A percentile compares a stretch with the other conserved stretches of the same genome.
phyloP scores from a whole-genome alignment of 2,329 filamentous ascomycete species.

The Fusarium sp. region DNA sequence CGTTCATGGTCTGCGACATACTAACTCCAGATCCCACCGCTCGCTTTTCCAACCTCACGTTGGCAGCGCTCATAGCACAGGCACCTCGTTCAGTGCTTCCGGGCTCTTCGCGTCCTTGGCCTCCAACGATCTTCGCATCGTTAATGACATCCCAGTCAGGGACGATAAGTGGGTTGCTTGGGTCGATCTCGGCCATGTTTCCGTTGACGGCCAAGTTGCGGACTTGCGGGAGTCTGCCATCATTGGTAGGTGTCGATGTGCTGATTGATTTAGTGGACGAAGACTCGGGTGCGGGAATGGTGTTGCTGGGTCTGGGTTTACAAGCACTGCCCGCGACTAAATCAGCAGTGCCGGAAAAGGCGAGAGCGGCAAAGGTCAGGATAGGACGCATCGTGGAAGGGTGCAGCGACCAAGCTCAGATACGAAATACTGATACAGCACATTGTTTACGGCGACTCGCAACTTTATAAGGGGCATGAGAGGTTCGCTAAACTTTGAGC shows the following conservation, averaged over 20 bases:
- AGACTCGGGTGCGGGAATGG: background rate
- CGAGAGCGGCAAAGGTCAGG: background rate
- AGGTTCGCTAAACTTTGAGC: no score
- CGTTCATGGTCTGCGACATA: slow-evolving; percentile 3
- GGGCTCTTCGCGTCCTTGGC: slow-evolving; percentile 1
- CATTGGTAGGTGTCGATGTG: background rate
- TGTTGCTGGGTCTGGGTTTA: slow-evolving; percentile 8
- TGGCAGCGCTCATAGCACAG: slow-evolving; percentile 16
- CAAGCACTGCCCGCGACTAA: slow-evolving; percentile 1
- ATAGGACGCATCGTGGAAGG: slow-evolving; percentile 1
- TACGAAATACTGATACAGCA: no score
- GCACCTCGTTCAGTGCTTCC: slow-evolving; percentile 4
- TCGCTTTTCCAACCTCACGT: background rate
- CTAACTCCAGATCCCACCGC: slow-evolving; percentile 7
- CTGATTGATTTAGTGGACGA: background rate
- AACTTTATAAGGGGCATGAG: background rate
- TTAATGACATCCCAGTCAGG: slow-evolving; percentile 6
- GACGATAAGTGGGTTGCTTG: background rate
- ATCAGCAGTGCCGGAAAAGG: background rate
- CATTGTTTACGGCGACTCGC: background rate
- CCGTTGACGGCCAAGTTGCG: slow-evolving; percentile 9
- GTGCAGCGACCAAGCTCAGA: background rate
- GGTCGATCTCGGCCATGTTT: slow-evolving; percentile 14
- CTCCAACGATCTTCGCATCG: slow-evolving; percentile 9
- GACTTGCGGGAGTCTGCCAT: background rate